Evolutionary conservation across 2,329 filamentous ascomycete genomes (phyloP).

Genomic region (Hirsutella rhossiliensis): DNA sequence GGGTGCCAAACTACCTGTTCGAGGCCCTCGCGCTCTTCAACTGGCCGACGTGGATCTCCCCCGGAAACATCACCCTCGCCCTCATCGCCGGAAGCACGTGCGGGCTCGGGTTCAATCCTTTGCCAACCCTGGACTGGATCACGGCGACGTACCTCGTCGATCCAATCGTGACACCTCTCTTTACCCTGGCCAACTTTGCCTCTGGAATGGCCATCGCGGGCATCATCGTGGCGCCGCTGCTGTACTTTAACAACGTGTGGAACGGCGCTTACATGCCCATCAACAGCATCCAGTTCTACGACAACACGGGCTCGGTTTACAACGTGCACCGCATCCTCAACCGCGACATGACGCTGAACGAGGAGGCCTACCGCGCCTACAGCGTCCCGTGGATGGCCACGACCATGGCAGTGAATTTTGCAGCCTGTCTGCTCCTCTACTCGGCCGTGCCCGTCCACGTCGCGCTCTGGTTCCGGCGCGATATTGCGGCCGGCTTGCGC

Average conservation of each 20-base stretch:
- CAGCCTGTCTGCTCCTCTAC: slow-evolving; percentile 16
- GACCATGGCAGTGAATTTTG: slow-evolving; percentile 25
- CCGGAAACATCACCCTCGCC: slow-evolving; percentile 21
- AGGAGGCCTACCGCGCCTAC: slow-evolving; percentile 37
- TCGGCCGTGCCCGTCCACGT: slow-evolving; percentile 16
- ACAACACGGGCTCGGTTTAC: slow-evolving; percentile 41
- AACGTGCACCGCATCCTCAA: slow-evolving; percentile 39
- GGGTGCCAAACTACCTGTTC: slow-evolving; percentile 38
- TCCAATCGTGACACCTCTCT: slow-evolving; percentile 17
- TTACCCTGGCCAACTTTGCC: slow-evolving; percentile 16
- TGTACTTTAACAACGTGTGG: slow-evolving; percentile 34
- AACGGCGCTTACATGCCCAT: slow-evolving; percentile 43
- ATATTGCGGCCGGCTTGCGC: slow-evolving; percentile 14
- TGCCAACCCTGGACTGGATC: slow-evolving; percentile 29
- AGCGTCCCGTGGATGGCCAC: slow-evolving; percentile 38
- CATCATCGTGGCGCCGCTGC: slow-evolving; percentile 34
- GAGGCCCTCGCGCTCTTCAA: slow-evolving; percentile 31
- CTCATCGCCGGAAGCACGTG: slow-evolving; percentile 21
- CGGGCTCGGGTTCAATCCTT: slow-evolving; percentile 24
- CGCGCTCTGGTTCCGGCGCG: slow-evolving; percentile 17
- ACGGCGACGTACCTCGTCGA: slow-evolving; percentile 15
- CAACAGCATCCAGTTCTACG: slow-evolving; percentile 39
- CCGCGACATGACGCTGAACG: slow-evolving; percentile 33
- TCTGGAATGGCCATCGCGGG: slow-evolving; percentile 34
- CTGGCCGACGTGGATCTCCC: slow-evolving; percentile 39